Evolutionary conservation across 768 basidiomycete genomes (phyloP).

Genomic region (Hygrocybe coccinea): DNA sequence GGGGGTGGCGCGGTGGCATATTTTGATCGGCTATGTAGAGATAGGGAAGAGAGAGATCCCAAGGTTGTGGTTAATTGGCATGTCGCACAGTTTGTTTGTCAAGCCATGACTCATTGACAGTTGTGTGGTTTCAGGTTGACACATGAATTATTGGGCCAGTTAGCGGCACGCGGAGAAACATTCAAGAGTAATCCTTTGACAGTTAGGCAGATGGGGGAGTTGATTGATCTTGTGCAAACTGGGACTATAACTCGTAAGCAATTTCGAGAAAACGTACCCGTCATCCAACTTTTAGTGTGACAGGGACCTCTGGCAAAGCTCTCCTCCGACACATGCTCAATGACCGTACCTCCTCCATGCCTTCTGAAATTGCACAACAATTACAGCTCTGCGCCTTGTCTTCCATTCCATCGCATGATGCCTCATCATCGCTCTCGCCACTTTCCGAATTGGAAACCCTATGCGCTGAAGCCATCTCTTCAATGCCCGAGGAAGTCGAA

Average conservation of each 20-base stretch:
- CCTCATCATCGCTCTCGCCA: slow-evolving; percentile 12
- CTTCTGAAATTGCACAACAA: slow-evolving; percentile 43
- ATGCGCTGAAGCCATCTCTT: slow-evolving; percentile 60
- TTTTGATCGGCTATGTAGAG: slow-evolving; percentile 64
- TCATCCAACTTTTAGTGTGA: slow-evolving; percentile 6
- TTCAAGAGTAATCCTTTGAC: slow-evolving; percentile 59
- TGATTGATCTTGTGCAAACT: slow-evolving; percentile 70
- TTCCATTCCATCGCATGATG: slow-evolving; percentile 8
- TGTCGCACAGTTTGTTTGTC: slow-evolving; percentile 15
- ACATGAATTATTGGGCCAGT: slow-evolving; percentile 79
- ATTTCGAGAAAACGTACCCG: not conserved
- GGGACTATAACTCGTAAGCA: slow-evolving; percentile 63
- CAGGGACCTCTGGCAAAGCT: slow-evolving; percentile 75
- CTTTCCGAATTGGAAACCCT: slow-evolving; percentile 43
- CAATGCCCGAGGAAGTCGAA: slow-evolving; percentile 61
- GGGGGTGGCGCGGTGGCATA: slow-evolving; percentile 58
- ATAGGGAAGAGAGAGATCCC: slow-evolving; percentile 41
- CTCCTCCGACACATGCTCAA: slow-evolving; percentile 69
- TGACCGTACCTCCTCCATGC: slow-evolving; percentile 34
- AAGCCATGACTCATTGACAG: slow-evolving; percentile 9
- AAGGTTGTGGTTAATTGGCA: slow-evolving; percentile 84
- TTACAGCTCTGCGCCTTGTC: slow-evolving; percentile 39
- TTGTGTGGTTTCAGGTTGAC: slow-evolving; percentile 57
- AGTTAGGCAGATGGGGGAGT: slow-evolving; percentile 59
- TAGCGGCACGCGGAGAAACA: slow-evolving; percentile 52